Evolutionary conservation across 768 basidiomycete genomes (phyloP).

Genomic region (Mycena alexandri): DNA sequence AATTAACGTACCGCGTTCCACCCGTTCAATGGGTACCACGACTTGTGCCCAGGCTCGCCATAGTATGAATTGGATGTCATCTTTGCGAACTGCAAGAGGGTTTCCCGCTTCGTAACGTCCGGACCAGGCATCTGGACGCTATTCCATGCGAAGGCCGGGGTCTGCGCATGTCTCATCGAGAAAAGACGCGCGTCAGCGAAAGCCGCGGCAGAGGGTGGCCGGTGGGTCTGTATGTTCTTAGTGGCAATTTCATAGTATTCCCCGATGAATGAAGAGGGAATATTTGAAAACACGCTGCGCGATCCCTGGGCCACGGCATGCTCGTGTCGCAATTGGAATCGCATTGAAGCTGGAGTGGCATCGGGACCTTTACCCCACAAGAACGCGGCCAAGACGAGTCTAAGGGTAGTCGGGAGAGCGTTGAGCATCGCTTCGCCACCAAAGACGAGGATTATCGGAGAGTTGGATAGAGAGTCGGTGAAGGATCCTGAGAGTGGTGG

Average conservation of each 20-base stretch:
- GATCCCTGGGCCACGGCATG: slow-evolving; percentile 69
- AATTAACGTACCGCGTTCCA: slow-evolving; percentile 55
- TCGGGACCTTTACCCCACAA: slow-evolving; percentile 52
- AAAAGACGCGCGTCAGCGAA: slow-evolving; percentile 53
- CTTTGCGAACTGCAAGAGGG: slow-evolving; percentile 83
- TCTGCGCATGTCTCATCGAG: slow-evolving; percentile 55
- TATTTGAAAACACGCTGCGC: slow-evolving; percentile 70
- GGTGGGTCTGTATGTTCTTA: slow-evolving; percentile 53
- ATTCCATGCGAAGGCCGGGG: slow-evolving; percentile 68
- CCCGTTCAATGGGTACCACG: slow-evolving; percentile 78
- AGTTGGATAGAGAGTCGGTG: not conserved
- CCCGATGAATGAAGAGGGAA: slow-evolving; percentile 46
- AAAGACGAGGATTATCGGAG: not conserved
- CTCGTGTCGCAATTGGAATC: slow-evolving; percentile 75
- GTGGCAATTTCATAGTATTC: slow-evolving; percentile 60
- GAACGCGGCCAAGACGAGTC: slow-evolving; percentile 55
- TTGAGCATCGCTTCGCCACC: slow-evolving; percentile 7
- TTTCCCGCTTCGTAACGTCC: slow-evolving; percentile 77
- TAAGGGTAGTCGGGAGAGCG: slow-evolving; percentile 56
- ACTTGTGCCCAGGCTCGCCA: slow-evolving; percentile 56
- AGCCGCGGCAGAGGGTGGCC: slow-evolving; percentile 59
- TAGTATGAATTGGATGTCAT: slow-evolving; percentile 91
- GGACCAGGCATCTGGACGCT: slow-evolving; percentile 75
- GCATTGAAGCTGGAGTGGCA: slow-evolving; percentile 51
- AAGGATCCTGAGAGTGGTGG: not conserved